These are phyloP conservation scores for Zasmidium angulare DNA, from an alignment of 2,329 filamentous ascomycete species.

Conservation along the genomic window DNA sequence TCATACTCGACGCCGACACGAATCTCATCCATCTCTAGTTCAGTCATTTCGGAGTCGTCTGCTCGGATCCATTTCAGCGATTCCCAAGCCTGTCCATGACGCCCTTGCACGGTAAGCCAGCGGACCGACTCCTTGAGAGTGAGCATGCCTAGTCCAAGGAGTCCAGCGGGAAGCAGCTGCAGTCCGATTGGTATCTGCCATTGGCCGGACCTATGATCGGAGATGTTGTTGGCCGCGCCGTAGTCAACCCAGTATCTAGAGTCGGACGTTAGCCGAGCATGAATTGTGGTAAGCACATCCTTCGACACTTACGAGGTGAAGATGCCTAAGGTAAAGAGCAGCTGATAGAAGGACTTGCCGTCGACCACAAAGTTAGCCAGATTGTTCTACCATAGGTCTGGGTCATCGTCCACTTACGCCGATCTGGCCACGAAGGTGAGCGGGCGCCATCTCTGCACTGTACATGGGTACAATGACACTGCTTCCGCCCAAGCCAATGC, in stretches of 20 bases:
- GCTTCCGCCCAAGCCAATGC: slow-evolving; percentile 51
- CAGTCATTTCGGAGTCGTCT: slow-evolving; percentile 36
- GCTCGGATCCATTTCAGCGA: slow-evolving; percentile 55
- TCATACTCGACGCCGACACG: slow-evolving; percentile 49
- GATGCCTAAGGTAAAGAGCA: slow-evolving; percentile 52
- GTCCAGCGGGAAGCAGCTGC: slow-evolving; percentile 49
- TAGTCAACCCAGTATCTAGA: slow-evolving; percentile 43
- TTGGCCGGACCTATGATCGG: slow-evolving; percentile 41
- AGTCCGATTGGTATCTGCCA: slow-evolving; percentile 59
- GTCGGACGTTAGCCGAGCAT: no score
- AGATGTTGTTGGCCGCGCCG: slow-evolving; percentile 40
- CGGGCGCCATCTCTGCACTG: slow-evolving; percentile 43
- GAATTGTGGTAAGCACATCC: not conserved
- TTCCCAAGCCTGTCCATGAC: slow-evolving; percentile 46
- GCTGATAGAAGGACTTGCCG: slow-evolving; percentile 48
- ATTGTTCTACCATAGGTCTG: no score
- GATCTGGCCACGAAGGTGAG: slow-evolving; percentile 48
- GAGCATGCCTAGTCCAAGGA: slow-evolving; percentile 51
- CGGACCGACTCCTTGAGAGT: slow-evolving; percentile 51
- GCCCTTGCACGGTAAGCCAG: slow-evolving; percentile 52
- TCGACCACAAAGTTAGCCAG: no score
- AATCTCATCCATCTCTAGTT: slow-evolving; percentile 53
- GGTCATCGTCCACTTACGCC: slow-evolving; percentile 31
- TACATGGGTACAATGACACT: slow-evolving; percentile 46
- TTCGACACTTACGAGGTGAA: slow-evolving; percentile 45